These are phyloP conservation scores for Yamadazyma scolyti DNA, from an alignment of 805 yeast genomes.

Conservation along the genomic window DNA sequence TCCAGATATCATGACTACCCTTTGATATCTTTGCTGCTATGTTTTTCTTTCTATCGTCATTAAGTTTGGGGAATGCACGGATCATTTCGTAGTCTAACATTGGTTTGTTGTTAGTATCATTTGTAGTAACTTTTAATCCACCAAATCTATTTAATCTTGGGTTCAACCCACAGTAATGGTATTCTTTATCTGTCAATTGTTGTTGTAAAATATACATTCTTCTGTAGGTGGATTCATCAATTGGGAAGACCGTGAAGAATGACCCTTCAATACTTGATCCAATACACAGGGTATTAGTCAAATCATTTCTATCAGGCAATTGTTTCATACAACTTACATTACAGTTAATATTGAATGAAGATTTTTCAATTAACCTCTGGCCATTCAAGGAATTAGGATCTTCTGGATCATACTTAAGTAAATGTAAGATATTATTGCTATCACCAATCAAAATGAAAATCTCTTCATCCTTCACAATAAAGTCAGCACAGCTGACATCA, in stretches of 20 bases:
- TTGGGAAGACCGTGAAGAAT: constrained; percentile 66
- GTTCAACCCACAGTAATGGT: constrained; percentile 74
- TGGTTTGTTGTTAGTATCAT: constrained; percentile 50
- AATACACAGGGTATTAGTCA: constrained; percentile 50
- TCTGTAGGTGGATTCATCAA: constrained; percentile 72
- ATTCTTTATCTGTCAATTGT: constrained; percentile 75
- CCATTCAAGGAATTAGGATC: constrained; percentile 83
- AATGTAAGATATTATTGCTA: constrained; percentile 58
- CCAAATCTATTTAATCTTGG: constrained; percentile 63
- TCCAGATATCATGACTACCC: constrained; percentile 61
- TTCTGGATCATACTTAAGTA: constrained; percentile 88
- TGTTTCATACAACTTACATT: constrained; percentile 52
- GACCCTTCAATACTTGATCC: constrained; percentile 83
- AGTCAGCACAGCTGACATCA: constrained; percentile 72
- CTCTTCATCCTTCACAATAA: constrained; percentile 67
- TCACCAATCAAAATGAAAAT: constrained; percentile 68
- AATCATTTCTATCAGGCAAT: constrained; percentile 35
- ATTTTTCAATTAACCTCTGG: constrained; percentile 62
- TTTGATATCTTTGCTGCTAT: constrained; percentile 55
- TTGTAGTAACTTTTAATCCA: constrained; percentile 32
- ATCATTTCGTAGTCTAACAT: constrained; percentile 62
- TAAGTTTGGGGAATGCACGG: constrained; percentile 49
- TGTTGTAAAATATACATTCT: constrained; percentile 83
- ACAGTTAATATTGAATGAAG: constrained; percentile 68
- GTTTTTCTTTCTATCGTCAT: constrained; percentile 52